Evolutionary conservation across 1,284 basidiomycete genomes (phyloP).

Genomic region (Puccinia coronata): DNA sequence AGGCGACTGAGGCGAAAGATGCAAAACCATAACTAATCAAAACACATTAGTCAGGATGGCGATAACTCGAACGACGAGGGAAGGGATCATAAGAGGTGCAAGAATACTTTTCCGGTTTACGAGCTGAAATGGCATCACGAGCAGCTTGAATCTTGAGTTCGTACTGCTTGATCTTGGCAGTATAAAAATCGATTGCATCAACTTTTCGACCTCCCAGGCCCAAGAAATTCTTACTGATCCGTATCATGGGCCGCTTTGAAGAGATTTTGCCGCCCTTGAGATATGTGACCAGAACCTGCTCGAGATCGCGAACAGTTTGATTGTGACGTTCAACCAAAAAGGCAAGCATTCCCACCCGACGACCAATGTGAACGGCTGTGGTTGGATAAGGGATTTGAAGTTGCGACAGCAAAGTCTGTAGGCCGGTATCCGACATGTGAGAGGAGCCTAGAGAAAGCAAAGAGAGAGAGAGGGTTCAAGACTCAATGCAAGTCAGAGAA

Average conservation of each 20-base stretch:
- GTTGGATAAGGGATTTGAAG: conserved; percentile 78
- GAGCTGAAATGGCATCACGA: conserved; percentile 61
- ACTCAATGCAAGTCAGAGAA: not conserved
- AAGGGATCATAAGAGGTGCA: conserved; percentile 63
- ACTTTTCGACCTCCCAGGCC: conserved; percentile 68
- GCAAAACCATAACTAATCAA: conserved; percentile 66
- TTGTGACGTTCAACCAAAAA: conserved; percentile 75
- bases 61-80: too few relatives aligned
- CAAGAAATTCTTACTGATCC: conserved; percentile 68
- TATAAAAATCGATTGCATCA: conserved; percentile 77
- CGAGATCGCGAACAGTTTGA: conserved; percentile 77
- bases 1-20: conserved; percentile 86
- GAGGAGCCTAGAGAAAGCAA: conserved; percentile 60
- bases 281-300: conserved; percentile 78
- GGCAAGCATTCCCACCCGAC: conserved; percentile 72
- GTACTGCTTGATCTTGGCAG: conserved; percentile 65
- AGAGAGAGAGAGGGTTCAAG: not conserved
- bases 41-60: conserved; percentile 63
- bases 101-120: conserved; percentile 61
- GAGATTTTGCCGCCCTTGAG: conserved; percentile 72
- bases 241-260: conserved; percentile 72
- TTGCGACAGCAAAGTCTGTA: conserved; percentile 70
- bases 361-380: conserved; percentile 77
- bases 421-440: conserved; percentile 73
- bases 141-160: conserved; percentile 77